Evolutionary conservation across 1,139 yeast species (phyloP).

Genomic region (Saccharomyces hybrid): DNA sequence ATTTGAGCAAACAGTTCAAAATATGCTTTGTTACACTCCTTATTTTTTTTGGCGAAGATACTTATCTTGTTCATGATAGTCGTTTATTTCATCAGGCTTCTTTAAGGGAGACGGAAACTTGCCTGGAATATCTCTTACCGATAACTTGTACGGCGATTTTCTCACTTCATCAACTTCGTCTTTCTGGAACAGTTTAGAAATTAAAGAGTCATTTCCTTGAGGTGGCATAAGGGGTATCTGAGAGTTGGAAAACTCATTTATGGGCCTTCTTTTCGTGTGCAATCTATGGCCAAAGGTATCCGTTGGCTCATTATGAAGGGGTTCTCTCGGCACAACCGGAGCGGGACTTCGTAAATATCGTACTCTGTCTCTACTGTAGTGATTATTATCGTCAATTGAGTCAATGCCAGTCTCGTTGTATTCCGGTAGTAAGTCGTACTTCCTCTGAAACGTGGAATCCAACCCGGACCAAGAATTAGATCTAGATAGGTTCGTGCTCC

Average conservation of each 20-base stretch:
- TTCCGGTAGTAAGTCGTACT: conserved; percentile 20
- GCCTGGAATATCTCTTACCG: conserved; percentile 16
- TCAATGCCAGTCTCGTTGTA: conserved; percentile 10
- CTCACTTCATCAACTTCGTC: not conserved
- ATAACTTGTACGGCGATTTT: not conserved
- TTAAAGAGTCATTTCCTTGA: conserved; percentile 13
- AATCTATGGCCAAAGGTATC: conserved; percentile 20
- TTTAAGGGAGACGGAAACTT: conserved; percentile 20
- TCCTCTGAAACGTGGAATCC: conserved; percentile 19
- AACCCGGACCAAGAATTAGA: conserved; percentile 25
- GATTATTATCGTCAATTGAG: conserved; percentile 9
- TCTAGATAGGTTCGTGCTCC: conserved; percentile 9
- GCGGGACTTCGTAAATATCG: conserved; percentile 1
- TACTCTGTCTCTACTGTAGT: conserved; percentile 1
- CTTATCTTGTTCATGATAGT: not conserved
- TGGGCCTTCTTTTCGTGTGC: conserved; percentile 2
- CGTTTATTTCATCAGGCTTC: not conserved
- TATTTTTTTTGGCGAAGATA: not conserved
- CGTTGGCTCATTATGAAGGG: conserved; percentile 11
- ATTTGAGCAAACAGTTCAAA: conserved; percentile 17
- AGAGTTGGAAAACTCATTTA: not conserved
- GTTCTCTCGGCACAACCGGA: conserved; percentile 4
- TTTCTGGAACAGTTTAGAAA: conserved; percentile 16
- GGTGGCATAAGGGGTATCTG: not conserved
- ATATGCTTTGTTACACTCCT: conserved; percentile 19